Percentiles rank a stretch among this genome's conserved stretches.
phyloP scores from a whole-genome alignment of 306 rosid genomes.

The Cicer bijugum region DNA sequence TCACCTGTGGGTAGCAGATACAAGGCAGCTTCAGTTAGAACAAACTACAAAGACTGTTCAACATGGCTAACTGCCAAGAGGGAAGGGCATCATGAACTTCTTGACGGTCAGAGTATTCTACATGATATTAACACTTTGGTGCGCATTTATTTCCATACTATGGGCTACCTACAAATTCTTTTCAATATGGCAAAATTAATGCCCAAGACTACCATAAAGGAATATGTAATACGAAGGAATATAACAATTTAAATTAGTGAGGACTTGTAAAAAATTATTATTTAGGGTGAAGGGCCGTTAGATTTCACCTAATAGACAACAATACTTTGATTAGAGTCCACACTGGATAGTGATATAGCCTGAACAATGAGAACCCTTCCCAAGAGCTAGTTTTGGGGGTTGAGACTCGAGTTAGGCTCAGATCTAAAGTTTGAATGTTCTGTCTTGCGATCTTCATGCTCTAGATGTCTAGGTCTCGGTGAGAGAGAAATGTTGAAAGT shows the following conservation, averaged over 20 bases:
- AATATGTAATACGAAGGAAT: constrained; percentile 1
- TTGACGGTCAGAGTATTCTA: constrained; percentile 68
- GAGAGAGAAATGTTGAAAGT: too few relatives aligned
- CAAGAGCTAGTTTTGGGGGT: too few relatives aligned
- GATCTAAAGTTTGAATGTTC: too few relatives aligned
- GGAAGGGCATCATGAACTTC: constrained; percentile 64
- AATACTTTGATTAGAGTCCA: neutral
- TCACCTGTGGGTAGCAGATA: constrained; percentile 59
- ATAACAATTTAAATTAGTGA: constrained; percentile 13
- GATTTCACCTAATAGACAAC: constrained; percentile 23
- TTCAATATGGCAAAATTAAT: neutral
- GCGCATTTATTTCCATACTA: constrained; percentile 30
- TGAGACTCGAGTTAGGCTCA: too few relatives aligned
- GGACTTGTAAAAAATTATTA: constrained; percentile 11
- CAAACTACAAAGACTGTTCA: constrained; percentile 44
- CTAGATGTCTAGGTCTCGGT: too few relatives aligned
- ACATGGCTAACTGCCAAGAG: constrained; percentile 74
- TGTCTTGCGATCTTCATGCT: too few relatives aligned
- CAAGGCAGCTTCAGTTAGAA: constrained; percentile 67
- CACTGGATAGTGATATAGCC: neutral
- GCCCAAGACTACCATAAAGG: neutral
- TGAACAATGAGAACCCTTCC: too few relatives aligned
- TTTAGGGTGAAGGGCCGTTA: neutral
- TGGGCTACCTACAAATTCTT: constrained; percentile 16
- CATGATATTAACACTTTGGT: constrained; percentile 62